phyloP scores from a whole-genome alignment of 2,329 filamentous ascomycete species.

The Aspergillus transmontanensis region DNA sequence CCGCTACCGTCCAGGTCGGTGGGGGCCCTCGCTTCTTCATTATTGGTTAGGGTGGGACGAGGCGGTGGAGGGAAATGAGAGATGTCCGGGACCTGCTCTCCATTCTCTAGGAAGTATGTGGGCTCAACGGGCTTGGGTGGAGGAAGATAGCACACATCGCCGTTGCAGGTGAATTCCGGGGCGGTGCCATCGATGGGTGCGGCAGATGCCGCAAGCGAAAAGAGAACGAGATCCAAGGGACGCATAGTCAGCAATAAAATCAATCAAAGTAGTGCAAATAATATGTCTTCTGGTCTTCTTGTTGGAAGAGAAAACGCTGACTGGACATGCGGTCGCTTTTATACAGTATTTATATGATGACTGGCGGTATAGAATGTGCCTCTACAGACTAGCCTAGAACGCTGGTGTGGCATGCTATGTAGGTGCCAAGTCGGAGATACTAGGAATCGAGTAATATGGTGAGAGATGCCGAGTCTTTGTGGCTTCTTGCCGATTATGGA shows the following conservation, averaged over 20 bases:
- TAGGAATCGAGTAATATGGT: neutral
- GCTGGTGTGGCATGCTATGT: neutral
- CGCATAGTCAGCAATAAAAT: neutral
- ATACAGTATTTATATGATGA: neutral
- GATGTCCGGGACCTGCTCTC: neutral
- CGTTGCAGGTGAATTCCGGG: neutral
- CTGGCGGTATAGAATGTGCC: neutral
- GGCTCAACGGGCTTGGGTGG: neutral
- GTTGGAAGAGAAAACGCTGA: neutral
- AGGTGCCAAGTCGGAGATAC: neutral
- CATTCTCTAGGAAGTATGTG: neutral
- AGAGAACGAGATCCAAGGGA: neutral
- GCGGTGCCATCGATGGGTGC: neutral
- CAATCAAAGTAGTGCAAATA: neutral
- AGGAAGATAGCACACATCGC: neutral
- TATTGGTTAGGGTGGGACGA: neutral
- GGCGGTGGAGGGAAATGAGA: neutral
- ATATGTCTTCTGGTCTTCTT: neutral
- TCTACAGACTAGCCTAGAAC: neutral
- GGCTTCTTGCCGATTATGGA: neutral
- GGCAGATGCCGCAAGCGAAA: neutral
- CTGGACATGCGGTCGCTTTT: neutral
- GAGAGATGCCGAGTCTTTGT: neutral
- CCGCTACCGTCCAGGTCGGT: neutral
- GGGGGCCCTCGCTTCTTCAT: neutral